These are phyloP conservation scores for Saccharomyces hybrid DNA, from an alignment of 1,139 yeast species.

Conservation along the genomic window DNA sequence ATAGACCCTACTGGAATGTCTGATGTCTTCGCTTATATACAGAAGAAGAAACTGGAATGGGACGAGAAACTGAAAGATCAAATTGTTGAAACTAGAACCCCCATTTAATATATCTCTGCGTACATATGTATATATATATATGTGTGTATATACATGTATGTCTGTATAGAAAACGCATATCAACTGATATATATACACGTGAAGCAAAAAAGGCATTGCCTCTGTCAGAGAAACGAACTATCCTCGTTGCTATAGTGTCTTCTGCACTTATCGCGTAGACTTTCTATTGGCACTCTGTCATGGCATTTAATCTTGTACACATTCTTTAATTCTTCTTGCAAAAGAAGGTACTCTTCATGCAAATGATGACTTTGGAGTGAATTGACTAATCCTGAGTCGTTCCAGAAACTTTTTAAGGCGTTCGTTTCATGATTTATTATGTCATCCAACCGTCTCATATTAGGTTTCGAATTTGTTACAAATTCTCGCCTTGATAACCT, in stretches of 20 bases:
- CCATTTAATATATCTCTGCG: constrained; percentile 12
- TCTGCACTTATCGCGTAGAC: constrained; percentile 3
- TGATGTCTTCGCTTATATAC: constrained; percentile 57
- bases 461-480: constrained; percentile 10
- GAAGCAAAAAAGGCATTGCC: not conserved
- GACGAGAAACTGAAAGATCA: constrained; percentile 64
- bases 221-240: not conserved
- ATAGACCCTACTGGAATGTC: constrained; percentile 58
- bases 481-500: constrained; percentile 7
- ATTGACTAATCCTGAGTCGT: constrained; percentile 12
- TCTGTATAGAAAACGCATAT: not conserved
- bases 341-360: constrained; percentile 17
- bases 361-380: constrained; percentile 16
- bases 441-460: constrained; percentile 16
- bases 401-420: constrained; percentile 19
- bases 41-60: constrained; percentile 53
- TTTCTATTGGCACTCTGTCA: not conserved
- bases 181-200: not conserved
- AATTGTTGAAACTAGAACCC: constrained; percentile 47
- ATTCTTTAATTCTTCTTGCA: constrained; percentile 14
- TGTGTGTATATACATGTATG: no score
- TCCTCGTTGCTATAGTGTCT: not conserved
- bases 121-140: not conserved
- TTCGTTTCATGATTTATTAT: constrained; percentile 14
- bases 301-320: constrained; percentile 2